phyloP scores from a whole-genome alignment of 768 basidiomycete genomes.

The Mycena vitilis region DNA sequence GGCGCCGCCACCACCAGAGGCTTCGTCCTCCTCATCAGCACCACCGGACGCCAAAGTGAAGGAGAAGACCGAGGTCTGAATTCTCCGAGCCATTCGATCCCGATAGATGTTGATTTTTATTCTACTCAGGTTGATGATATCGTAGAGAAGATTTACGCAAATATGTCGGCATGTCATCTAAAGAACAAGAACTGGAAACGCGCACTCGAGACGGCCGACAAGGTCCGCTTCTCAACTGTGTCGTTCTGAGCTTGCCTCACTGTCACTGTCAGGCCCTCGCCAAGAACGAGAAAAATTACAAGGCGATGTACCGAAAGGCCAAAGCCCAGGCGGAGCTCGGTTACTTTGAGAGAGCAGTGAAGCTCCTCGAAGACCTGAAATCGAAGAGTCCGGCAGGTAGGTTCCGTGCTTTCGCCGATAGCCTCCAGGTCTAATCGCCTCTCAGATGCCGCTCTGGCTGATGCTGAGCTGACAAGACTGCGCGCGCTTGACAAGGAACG shows the following conservation, averaged over 20 bases:
- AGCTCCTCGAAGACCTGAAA: slow-evolving; percentile 72
- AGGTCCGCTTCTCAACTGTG: slow-evolving; percentile 54
- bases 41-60: slow-evolving; percentile 54
- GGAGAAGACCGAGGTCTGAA: slow-evolving; percentile 74
- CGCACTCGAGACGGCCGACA: slow-evolving; percentile 83
- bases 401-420: slow-evolving; percentile 19
- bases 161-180: slow-evolving; percentile 87
- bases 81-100: slow-evolving; percentile 1
- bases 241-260: not conserved
- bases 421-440: slow-evolving; percentile 8
- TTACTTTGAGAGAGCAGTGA: slow-evolving; percentile 78
- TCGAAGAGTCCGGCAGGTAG: slow-evolving; percentile 71
- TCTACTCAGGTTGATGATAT: slow-evolving; percentile 72
- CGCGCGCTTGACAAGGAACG: slow-evolving; percentile 73
- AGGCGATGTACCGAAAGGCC: slow-evolving; percentile 84
- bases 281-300: slow-evolving; percentile 81
- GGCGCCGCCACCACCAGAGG: slow-evolving; percentile 36
- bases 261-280: slow-evolving; percentile 66
- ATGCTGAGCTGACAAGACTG: slow-evolving; percentile 74
- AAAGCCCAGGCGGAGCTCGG: slow-evolving; percentile 84
- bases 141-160: slow-evolving; percentile 85
- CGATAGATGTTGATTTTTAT: not conserved
- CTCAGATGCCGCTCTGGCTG: slow-evolving; percentile 56
- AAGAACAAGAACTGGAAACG: slow-evolving; percentile 86
- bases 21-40: slow-evolving; percentile 20